Evolutionary conservation across 2,329 filamentous ascomycete species (phyloP).

Genomic region (Nigrospora oryzae): DNA sequence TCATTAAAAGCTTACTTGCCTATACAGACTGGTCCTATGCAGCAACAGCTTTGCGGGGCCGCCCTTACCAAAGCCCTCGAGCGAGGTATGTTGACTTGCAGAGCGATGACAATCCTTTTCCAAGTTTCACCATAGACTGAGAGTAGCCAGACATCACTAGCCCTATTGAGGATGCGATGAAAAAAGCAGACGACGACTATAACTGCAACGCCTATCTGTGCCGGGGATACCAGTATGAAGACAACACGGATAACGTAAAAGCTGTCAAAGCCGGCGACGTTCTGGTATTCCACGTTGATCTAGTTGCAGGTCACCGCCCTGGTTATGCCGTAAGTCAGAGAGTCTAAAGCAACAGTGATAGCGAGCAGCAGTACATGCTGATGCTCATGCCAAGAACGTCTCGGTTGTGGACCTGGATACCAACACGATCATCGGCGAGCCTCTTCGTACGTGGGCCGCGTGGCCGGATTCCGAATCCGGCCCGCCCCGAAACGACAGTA

Average conservation of each 20-base stretch:
- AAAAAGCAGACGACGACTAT: slow-evolving; percentile 11
- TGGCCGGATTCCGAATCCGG: slow-evolving; percentile 13
- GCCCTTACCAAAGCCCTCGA: slow-evolving; percentile 11
- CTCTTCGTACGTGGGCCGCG: slow-evolving; percentile 34
- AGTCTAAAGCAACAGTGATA: too few species aligned
- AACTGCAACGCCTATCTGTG: slow-evolving; percentile 18
- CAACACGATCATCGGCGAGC: slow-evolving; percentile 37
- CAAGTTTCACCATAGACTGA: neutral
- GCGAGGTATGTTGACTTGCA: slow-evolving; percentile 5
- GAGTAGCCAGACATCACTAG: slow-evolving; percentile 11
- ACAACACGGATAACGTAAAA: slow-evolving; percentile 18
- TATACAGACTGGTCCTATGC: slow-evolving; percentile 12
- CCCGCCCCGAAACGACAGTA: slow-evolving; percentile 23
- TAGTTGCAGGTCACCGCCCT: slow-evolving; percentile 27
- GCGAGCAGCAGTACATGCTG: slow-evolving; percentile 7
- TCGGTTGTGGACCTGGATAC: slow-evolving; percentile 36
- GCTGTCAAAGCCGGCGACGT: slow-evolving; percentile 22
- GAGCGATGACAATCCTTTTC: neutral
- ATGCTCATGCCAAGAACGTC: slow-evolving; percentile 27
- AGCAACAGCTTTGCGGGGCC: slow-evolving; percentile 12
- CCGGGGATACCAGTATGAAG: slow-evolving; percentile 21
- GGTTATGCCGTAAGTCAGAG: slow-evolving; percentile 15
- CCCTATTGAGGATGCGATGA: slow-evolving; percentile 18
- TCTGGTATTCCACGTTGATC: slow-evolving; percentile 26
- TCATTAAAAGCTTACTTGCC: neutral